These are phyloP conservation scores for Russula griseocarnosa DNA, from an alignment of 768 basidiomycete genomes.

Conservation along the genomic window DNA sequence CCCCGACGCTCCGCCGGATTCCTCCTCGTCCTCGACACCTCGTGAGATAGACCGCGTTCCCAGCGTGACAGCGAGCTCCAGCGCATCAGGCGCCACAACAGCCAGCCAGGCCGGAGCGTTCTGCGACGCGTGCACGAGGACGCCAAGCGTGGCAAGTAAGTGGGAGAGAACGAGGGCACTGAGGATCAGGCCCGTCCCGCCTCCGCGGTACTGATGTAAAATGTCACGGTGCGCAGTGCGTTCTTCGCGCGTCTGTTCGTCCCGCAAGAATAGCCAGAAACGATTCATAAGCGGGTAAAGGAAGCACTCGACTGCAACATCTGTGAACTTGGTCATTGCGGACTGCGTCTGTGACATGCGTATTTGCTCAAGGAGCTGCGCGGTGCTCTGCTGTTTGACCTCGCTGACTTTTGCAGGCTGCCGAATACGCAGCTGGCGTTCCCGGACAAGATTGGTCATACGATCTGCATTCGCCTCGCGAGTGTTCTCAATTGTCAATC, in stretches of 20 bases:
- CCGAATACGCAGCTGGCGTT: conserved; percentile 67
- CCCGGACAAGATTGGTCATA: conserved; percentile 61
- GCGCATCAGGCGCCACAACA: conserved; percentile 72
- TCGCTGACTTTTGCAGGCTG: conserved; percentile 47
- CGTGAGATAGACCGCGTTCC: conserved; percentile 61
- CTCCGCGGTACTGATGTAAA: conserved; percentile 59
- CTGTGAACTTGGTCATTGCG: conserved; percentile 47
- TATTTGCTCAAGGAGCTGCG: conserved; percentile 21
- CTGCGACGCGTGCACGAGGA: conserved; percentile 78
- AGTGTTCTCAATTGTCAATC: conserved; percentile 57
- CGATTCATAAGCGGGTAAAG: conserved; percentile 84
- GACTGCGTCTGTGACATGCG: conserved; percentile 11
- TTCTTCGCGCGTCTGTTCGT: conserved; percentile 72
- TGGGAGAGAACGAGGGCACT: conserved; percentile 73
- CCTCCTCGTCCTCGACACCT: conserved; percentile 36
- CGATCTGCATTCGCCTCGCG: conserved; percentile 51
- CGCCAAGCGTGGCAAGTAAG: conserved; percentile 67
- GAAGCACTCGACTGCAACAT: conserved; percentile 83
- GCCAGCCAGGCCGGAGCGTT: conserved; percentile 79
- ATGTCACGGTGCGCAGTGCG: conserved; percentile 56
- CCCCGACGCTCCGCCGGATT: conserved; percentile 22
- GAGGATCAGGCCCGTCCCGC: conserved; percentile 79
- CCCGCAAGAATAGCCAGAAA: conserved; percentile 93
- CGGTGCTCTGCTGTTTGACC: conserved; percentile 31
- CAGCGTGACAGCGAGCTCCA: conserved; percentile 80